These are phyloP conservation scores for Giardia muris DNA, from an alignment of 208 protist genomes.

Conservation along the genomic window DNA sequence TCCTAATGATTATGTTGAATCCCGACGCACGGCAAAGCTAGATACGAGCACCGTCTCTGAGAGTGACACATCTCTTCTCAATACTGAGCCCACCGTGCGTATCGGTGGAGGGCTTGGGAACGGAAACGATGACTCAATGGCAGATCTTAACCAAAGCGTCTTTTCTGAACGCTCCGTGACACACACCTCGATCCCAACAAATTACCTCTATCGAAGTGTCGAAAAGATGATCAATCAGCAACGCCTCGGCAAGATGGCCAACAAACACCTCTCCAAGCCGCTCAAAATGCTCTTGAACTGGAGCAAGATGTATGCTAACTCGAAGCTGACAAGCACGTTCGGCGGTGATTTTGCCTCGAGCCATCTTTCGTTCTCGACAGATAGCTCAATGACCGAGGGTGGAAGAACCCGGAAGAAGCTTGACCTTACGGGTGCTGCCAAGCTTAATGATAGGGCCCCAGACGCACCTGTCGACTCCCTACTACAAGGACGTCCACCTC, in stretches of 20 bases:
- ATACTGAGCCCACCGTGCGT: not conserved
- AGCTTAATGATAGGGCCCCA: not conserved
- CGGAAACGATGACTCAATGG: not conserved
- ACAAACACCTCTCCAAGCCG: not conserved
- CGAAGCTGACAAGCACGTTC: not conserved
- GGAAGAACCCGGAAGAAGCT: not conserved
- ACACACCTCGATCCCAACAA: not conserved
- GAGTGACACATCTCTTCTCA: not conserved
- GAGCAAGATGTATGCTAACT: not conserved
- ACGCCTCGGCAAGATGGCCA: not conserved
- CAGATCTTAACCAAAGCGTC: not conserved
- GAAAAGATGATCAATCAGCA: conserved; percentile 8
- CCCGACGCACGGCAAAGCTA: not conserved
- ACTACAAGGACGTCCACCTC: not conserved
- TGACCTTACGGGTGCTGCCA: not conserved
- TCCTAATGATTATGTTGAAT: not conserved
- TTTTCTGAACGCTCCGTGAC: not conserved
- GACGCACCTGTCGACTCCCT: not conserved
- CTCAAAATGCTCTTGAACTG: not conserved
- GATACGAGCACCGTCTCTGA: not conserved
- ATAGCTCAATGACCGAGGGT: not conserved
- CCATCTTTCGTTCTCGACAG: not conserved
- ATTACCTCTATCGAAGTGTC: not conserved
- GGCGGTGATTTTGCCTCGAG: not conserved
- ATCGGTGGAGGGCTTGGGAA: not conserved